phyloP scores from a whole-genome alignment of 2,329 filamentous ascomycete species.

The Knoxdaviesia proteae region DNA sequence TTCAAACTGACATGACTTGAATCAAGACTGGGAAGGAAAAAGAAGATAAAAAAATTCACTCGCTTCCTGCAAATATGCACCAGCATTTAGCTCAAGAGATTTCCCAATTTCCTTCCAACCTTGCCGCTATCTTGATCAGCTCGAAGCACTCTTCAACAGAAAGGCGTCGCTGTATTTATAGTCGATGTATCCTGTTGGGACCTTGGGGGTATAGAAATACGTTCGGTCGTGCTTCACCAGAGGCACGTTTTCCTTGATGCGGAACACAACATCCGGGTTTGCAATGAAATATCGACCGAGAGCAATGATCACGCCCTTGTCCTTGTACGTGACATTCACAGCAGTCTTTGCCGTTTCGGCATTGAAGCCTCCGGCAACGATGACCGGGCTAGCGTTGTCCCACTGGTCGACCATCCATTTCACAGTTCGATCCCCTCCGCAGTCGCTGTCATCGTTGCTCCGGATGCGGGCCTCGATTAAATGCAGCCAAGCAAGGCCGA shows the following conservation, averaged over 20 bases:
- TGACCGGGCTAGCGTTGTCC: slow-evolving; percentile 11
- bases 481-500: slow-evolving; percentile 36
- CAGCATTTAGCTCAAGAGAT: too few species aligned
- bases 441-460: slow-evolving; percentile 17
- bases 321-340: slow-evolving; percentile 9
- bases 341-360: slow-evolving; percentile 8
- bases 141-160: not conserved
- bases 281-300: slow-evolving; percentile 16
- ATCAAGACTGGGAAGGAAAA: too few species aligned
- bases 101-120: too few species aligned
- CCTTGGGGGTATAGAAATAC: slow-evolving; percentile 11
- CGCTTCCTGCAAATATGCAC: too few species aligned
- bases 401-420: slow-evolving; percentile 12
- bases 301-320: slow-evolving; percentile 9
- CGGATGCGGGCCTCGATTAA: slow-evolving; percentile 33
- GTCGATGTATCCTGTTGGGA: slow-evolving; percentile 3
- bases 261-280: slow-evolving; percentile 14
- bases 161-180: slow-evolving; percentile 1
- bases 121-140: too few species aligned
- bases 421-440: slow-evolving; percentile 3
- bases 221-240: slow-evolving; percentile 10
- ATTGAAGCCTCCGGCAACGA: slow-evolving; percentile 13
- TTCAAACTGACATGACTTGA: too few species aligned
- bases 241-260: slow-evolving; percentile 9
- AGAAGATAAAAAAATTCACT: too few species aligned